Evolutionary conservation across 140 eudicot genomes (phyloP).

Genomic region (Senecio squalidus): DNA sequence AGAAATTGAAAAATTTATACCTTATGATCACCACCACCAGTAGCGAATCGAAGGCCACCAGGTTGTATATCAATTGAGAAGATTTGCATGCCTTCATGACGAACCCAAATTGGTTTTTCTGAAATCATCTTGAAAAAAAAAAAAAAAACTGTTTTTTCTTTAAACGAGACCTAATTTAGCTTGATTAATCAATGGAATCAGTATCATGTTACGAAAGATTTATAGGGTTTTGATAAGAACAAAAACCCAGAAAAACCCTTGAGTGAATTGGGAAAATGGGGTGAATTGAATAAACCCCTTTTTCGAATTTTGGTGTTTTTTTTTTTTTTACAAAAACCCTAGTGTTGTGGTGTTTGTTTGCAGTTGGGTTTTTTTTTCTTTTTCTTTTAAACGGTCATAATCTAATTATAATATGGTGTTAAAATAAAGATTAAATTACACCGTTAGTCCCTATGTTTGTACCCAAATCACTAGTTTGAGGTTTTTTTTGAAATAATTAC

Average conservation of each 20-base stretch:
- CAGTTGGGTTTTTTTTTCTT: slow-evolving; percentile 7
- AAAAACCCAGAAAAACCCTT: slow-evolving; percentile 30
- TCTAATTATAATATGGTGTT: slow-evolving; percentile 1
- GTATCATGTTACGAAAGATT: slow-evolving; percentile 13
- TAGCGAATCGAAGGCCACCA: slow-evolving; percentile 93
- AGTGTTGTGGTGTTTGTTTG: slow-evolving; percentile 18
- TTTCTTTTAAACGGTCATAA: slow-evolving; percentile 17
- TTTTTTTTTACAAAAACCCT: slow-evolving; percentile 26
- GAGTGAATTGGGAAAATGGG: slow-evolving; percentile 14
- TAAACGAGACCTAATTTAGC: slow-evolving; percentile 15
- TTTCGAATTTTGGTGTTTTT: slow-evolving; percentile 18
- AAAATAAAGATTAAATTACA: too few species aligned
- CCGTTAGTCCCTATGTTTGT: too few species aligned
- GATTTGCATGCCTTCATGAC: slow-evolving; percentile 91
- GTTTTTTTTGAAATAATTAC: too few species aligned
- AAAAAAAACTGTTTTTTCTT: background rate
- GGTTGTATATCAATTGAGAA: slow-evolving; percentile 95
- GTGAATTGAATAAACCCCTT: slow-evolving; percentile 22
- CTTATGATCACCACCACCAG: slow-evolving; percentile 99
- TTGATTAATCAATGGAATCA: slow-evolving; percentile 11
- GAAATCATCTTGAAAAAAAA: slow-evolving; percentile 57
- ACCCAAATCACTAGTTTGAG: too few species aligned
- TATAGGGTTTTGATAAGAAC: slow-evolving; percentile 5
- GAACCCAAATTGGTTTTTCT: slow-evolving; percentile 88
- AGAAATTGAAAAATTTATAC: slow-evolving; percentile 12